Conservation (phyloP, 176 grass and related monocot genomes). For the Elaeis guineensis region DNA sequence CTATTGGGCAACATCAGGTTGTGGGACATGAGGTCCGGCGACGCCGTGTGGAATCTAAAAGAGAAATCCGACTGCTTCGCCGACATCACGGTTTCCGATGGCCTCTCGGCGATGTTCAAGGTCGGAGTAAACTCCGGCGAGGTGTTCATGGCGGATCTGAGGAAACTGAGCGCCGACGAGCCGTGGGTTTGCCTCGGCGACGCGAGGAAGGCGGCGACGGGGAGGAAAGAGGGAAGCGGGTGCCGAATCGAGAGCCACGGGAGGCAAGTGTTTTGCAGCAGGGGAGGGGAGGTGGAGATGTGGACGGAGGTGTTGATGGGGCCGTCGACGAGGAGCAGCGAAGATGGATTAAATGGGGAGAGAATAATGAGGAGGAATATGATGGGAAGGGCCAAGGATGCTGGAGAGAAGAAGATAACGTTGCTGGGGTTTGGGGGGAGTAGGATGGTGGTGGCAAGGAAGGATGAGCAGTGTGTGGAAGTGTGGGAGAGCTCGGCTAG, state of each 20-base stretch:
- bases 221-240: slow-evolving; percentile 53
- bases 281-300: slow-evolving; percentile 43
- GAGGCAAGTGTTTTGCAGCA: slow-evolving; percentile 54
- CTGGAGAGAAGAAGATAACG: slow-evolving; percentile 45
- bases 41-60: slow-evolving; percentile 43
- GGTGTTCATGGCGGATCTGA: slow-evolving; percentile 76
- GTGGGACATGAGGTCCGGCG: slow-evolving; percentile 58
- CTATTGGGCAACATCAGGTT: slow-evolving; percentile 54
- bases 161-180: slow-evolving; percentile 46
- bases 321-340: neutral
- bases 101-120: slow-evolving; percentile 54
- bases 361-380: slow-evolving; percentile 76
- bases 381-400: slow-evolving; percentile 34
- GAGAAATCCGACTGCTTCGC: slow-evolving; percentile 73
- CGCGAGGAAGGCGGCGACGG: slow-evolving; percentile 1
- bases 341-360: slow-evolving; percentile 20
- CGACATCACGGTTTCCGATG: slow-evolving; percentile 41
- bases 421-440: slow-evolving; percentile 64
- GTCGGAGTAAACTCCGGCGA: slow-evolving; percentile 54
- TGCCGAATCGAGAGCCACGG: slow-evolving; percentile 58
- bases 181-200: slow-evolving; percentile 56
- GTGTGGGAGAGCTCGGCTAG: slow-evolving; percentile 55
- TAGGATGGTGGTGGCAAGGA: slow-evolving; percentile 69
- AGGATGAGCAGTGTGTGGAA: slow-evolving; percentile 44
- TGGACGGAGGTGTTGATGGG: slow-evolving; percentile 58